Conservation (phyloP, 2,329 filamentous ascomycete genomes). For the Mollisiaceae sp. region DNA sequence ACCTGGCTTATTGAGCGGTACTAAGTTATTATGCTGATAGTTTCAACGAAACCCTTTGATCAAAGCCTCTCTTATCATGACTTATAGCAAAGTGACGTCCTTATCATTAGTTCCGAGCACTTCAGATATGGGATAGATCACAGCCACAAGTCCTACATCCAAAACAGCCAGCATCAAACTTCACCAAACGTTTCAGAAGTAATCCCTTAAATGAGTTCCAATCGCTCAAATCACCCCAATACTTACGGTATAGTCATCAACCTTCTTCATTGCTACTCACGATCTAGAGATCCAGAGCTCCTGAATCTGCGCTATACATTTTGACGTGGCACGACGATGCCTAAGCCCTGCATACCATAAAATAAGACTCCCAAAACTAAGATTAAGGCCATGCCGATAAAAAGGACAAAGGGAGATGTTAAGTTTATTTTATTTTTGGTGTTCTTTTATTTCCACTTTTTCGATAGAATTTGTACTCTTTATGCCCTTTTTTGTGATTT, state of each 20-base stretch:
- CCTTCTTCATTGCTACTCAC: not conserved
- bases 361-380: not conserved
- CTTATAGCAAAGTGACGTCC: no score
- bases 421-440: not conserved
- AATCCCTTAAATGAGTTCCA: not conserved
- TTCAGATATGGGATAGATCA: not conserved
- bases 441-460: not conserved
- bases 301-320: not conserved
- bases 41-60: no score
- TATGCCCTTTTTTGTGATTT: no score
- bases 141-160: not conserved
- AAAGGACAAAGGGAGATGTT: not conserved
- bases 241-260: not conserved
- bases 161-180: not conserved
- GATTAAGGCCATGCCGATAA: not conserved
- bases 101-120: no score
- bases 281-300: not conserved
- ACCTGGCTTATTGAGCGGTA: constrained; percentile 72
- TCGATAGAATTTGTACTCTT: not conserved
- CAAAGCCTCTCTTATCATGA: no score
- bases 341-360: not conserved
- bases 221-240: not conserved
- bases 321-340: not conserved
- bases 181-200: not conserved
- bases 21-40: constrained; percentile 40